Conservation (phyloP, 2,329 filamentous ascomycete genomes). For the Aspergillus luchuensis region DNA sequence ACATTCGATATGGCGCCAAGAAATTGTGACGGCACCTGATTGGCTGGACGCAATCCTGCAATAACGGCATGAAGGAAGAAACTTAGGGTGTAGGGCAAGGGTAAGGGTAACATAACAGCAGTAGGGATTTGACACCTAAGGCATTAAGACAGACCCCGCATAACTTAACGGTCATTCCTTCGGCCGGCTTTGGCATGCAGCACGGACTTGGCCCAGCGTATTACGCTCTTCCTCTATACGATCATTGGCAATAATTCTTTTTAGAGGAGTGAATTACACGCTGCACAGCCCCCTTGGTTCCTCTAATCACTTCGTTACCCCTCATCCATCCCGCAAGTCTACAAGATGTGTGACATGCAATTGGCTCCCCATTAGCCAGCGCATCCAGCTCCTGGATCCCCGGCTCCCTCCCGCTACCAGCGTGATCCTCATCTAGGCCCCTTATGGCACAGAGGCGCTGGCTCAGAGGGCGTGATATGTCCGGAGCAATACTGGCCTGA, state of each 20-base stretch:
- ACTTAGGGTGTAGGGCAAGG: slow-evolving; percentile 25
- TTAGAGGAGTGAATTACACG: background rate
- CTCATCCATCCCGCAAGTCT: background rate
- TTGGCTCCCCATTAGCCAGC: background rate
- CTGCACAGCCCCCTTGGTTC: background rate
- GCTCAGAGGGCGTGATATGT: background rate
- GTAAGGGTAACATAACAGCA: slow-evolving; percentile 12
- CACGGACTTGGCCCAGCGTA: slow-evolving; percentile 1
- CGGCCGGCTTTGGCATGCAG: background rate
- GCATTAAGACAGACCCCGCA: slow-evolving; percentile 7
- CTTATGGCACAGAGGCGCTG: background rate
- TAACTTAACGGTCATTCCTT: background rate
- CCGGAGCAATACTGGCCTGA: background rate
- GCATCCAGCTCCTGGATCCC: background rate
- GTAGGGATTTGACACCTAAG: slow-evolving; percentile 5
- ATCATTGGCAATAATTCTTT: background rate
- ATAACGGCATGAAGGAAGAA: background rate
- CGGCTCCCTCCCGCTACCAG: background rate
- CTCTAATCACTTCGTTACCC: background rate
- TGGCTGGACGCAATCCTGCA: slow-evolving; percentile 9
- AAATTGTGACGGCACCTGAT: slow-evolving; percentile 3
- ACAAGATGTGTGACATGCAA: background rate
- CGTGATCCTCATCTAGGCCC: background rate
- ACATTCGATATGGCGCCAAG: slow-evolving; percentile 5
- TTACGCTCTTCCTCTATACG: too few relatives aligned